Evolutionary conservation across 257 asterid genomes (phyloP).

Genomic region (Solanum arcanum): DNA sequence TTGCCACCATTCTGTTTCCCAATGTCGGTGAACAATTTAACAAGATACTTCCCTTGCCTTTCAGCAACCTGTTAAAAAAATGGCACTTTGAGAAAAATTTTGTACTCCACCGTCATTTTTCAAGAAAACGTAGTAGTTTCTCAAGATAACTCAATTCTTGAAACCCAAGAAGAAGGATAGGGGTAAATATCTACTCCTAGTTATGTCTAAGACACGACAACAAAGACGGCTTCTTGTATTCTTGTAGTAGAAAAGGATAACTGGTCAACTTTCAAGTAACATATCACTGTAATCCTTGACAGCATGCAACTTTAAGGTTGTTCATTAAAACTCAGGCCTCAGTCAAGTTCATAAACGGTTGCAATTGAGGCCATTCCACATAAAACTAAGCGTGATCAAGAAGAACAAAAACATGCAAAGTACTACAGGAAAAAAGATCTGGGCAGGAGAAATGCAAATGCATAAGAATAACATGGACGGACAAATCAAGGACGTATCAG

Average conservation of each 20-base stretch:
- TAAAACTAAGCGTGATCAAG: neutral
- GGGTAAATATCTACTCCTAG: neutral
- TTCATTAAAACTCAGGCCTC: neutral
- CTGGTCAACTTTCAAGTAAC: neutral
- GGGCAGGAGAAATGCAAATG: neutral
- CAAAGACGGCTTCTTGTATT: neutral
- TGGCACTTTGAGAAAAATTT: neutral
- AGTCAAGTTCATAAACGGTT: neutral
- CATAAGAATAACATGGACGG: neutral
- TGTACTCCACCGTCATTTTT: neutral
- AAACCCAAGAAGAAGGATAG: neutral
- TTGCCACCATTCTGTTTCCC: constrained; percentile 56
- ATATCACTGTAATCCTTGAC: neutral
- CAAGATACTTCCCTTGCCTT: constrained; percentile 82
- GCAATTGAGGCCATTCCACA: neutral
- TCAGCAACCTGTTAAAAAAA: constrained; percentile 65
- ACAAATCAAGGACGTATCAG: neutral
- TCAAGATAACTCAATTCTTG: neutral
- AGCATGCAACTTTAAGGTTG: neutral
- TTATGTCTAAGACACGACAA: neutral
- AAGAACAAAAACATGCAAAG: neutral
- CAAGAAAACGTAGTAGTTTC: neutral
- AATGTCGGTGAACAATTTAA: constrained; percentile 40
- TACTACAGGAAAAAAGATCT: neutral
- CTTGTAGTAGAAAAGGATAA: neutral